Base-by-base conservation (phyloP, 108 stramenopile species). In the Skeletonema potamos region DNA sequence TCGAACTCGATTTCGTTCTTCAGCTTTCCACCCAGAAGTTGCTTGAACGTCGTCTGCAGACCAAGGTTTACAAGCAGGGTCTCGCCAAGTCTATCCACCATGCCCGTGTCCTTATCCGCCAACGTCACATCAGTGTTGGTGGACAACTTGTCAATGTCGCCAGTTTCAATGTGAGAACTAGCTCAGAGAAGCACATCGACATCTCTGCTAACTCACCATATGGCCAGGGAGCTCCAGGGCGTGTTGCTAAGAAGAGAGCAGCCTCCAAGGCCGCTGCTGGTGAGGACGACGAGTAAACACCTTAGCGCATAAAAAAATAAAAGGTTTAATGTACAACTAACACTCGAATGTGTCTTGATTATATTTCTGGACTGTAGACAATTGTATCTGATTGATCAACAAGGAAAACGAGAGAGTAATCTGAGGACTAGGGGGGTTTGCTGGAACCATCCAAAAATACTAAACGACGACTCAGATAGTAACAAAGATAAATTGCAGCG, bases 71-170 rank as follows among this genome's bases (percentile, higher is more conserved):
- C 96, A 98, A 98, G 97, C 97, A 96, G 82, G 95, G 95, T 37
- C 86, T 98, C 30, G 99, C 99, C 89, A 98, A 99, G 95, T 89
- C 90, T 67, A 97, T 99, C 72, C 99, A 99, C 91, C 97, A 99
- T 76, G 99, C 99, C 62, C 98, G 99, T 79, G 98, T 98, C 58
- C 88, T 98, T 66, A 99, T 99, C 91, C 89, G 94, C 48, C 99
- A 99, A 84, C 94, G 99, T 64, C 99, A 99, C 95, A 99, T 99
- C 74, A 91, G 97, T 58, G 98, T 99, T 59, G 98, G 98, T 75
- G 91, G 87, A 68, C 98, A 98, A 79, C 85, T 99, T 27, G 99
- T 99, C 32, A 98, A 97, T 82, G 96, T 98, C 12, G 97, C 99
- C 27, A 94, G 93, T 66, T 98, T 99, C 95, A 94, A 98, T 77